A percentile compares a stretch with the other conserved stretches of the same genome.
Evolutionary conservation across 371 early-diverging fungal species (phyloP).

Genomic region (Aphelidium insulamus): DNA sequence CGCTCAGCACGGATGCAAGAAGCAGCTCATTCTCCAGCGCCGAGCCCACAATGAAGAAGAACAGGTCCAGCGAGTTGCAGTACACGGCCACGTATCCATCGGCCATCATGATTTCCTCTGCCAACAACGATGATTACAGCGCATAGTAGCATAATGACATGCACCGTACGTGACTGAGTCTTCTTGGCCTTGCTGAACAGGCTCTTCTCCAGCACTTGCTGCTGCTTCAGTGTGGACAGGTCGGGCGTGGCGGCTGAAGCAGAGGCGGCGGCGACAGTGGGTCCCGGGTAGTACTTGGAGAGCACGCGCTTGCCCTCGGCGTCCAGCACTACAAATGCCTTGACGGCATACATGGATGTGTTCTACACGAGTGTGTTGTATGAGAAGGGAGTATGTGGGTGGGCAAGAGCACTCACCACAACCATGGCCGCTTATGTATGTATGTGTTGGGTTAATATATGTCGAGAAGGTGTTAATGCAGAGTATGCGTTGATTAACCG

Average conservation of each 20-base stretch:
- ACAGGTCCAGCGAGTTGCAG: constrained; percentile 59
- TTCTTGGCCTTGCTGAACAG: constrained; percentile 66
- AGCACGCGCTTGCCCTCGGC: constrained; percentile 75
- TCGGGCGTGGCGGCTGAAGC: constrained; percentile 5
- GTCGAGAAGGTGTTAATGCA: no score
- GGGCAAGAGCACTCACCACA: no score
- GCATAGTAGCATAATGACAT: background rate
- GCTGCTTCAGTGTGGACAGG: constrained; percentile 52
- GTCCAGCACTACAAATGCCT: constrained; percentile 75
- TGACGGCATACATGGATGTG: constrained; percentile 67
- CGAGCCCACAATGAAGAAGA: constrained; percentile 74
- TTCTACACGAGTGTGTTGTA: no score
- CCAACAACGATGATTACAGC: background rate
- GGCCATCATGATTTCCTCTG: constrained; percentile 67
- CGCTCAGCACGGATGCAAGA: constrained; percentile 46
- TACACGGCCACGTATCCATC: constrained; percentile 76
- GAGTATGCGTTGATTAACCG: no score
- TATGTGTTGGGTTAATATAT: no score
- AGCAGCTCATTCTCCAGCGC: constrained; percentile 86
- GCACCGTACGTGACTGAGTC: constrained; percentile 1
- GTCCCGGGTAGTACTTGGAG: constrained; percentile 66
- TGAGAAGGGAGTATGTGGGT: no score
- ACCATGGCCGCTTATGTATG: no score
- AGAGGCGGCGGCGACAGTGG: constrained; percentile 4
- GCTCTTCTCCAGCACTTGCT: constrained; percentile 71